Evolutionary conservation across 768 basidiomycete species (phyloP).

Genomic region (Lactarius sanguifluus): DNA sequence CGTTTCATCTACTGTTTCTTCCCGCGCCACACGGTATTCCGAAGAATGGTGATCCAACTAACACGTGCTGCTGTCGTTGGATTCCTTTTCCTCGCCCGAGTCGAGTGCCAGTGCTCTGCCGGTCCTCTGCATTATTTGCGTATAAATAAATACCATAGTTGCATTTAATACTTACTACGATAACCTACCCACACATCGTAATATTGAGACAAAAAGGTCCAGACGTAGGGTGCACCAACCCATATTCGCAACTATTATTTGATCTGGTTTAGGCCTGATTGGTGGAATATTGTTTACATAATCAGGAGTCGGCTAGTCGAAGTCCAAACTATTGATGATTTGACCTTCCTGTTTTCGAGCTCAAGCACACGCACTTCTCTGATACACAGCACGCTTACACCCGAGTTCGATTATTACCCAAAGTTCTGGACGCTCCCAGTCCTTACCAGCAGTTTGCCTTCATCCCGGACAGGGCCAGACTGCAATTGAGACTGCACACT

Average conservation of each 20-base stretch:
- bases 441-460: too few species aligned
- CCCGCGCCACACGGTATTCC: background rate
- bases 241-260: background rate
- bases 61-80: background rate
- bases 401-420: background rate
- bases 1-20: background rate
- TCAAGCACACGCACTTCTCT: too few species aligned
- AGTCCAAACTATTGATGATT: too few species aligned
- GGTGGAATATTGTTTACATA: background rate
- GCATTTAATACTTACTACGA: background rate
- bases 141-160: background rate
- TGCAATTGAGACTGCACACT: too few species aligned
- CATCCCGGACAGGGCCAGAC: too few species aligned
- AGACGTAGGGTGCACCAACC: background rate
- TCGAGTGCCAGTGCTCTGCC: background rate
- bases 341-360: background rate
- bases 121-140: background rate
- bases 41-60: background rate
- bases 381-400: too few species aligned
- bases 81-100: background rate
- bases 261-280: background rate
- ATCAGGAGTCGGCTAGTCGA: background rate
- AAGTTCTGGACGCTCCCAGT: background rate
- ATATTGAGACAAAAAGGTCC: background rate
- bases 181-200: background rate